Evolutionary conservation across 139 green algal species (phyloP), one percentile per base, ranked within the genome.

Genomic region (Gonium pectorale): DNA sequence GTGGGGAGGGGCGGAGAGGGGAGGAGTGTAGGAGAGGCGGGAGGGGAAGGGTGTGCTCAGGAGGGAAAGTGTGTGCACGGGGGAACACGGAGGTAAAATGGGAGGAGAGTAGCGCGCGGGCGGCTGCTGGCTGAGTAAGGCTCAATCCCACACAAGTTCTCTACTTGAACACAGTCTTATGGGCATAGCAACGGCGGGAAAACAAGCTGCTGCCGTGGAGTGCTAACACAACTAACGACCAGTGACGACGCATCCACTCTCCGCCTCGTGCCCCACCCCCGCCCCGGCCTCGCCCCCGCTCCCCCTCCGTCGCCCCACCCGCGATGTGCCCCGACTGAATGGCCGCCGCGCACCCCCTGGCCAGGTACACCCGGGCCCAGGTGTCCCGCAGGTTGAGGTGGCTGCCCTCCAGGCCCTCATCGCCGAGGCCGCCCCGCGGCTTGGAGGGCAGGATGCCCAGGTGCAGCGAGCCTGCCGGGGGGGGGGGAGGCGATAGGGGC

Each of bases 321-420:
- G 52, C 88, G 3, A 90, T 85, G 83, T 91, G 87, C 21, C 93
- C 91, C n/a, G 91, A 93, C 82, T 95, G 91, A n/a, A 96, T 85
- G 44, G 94, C 81, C 8, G 86, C 83, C 0, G 91, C 90, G 75
- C 94, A 97, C 15, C 91, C 85, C 5, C 95, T 87, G 0, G 93
- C 94, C 64, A 97, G 87, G 88, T 96, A 91, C n/a, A 96, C 70
- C 7, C 95, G 89, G 6, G 90, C 91, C 87, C 91, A 96, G 17
- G 83, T 80, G 88, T 97, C 94, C 2, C 83, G 66, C 19, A 96
- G 83, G 69, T 94, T 96, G 35, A 92, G 80, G 41, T 79, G 73
- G 19, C 26, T 60, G 31, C 15, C 44, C 41, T 75, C 70, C 7
- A 40, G 51, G 27, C 31, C 51, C 33, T 13, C n/a, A 27, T 68